Evolutionary conservation across 2,329 filamentous ascomycete genomes (phyloP), one percentile per base, ranked within the genome.

Genomic region (Pseudogymnoascus sp.): DNA sequence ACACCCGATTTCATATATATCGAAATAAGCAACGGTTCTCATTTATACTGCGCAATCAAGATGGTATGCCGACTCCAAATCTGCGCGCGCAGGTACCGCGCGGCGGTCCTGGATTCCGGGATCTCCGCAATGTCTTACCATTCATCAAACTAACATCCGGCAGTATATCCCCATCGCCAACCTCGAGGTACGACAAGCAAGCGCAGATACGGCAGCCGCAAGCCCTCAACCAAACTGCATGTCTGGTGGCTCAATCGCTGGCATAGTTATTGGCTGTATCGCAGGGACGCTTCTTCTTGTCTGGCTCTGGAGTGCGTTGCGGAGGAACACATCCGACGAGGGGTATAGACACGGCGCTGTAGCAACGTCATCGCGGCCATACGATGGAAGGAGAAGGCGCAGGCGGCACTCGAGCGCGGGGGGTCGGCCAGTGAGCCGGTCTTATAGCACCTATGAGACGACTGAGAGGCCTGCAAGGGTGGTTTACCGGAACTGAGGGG

Each of bases 191-290:
- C 50, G 50, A 56, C 50, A 56, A 56, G 50, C 50, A 7, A 6
- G 26, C 33, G 50, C 29, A 19, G 50, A 56, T 6, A 8, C 16
- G 16, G 50, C 50, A 31, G 50, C 50, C n/a, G 26, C 50, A n/a
- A 56, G 50, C n/a, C 50, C 50, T 56, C 50, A 56, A 33, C 50
- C 50, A 13, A 56, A 62, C 6, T 62, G 61, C 50, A 44, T 62
- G 19, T 33, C 61, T 13, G 61, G 61, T 13, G 61, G 61, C 8
- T 44, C 61, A 11, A 62, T 62, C 5, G 61, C 61, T 8, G 61
- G 61, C 8, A 62, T 62, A 6, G 61, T 62, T 21, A 62, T 62
- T 24, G 61, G 61, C 61, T 62, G 61, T 10, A 62, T 62, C 42
- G 61, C 33, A 26, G 61, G 61, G 7, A 62, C 61, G 3, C 13